A percentile compares a stretch with the other conserved stretches of the same genome.
Conservation (phyloP, 192 early-diverging fungal species). For the Spinellus fusiger region DNA sequence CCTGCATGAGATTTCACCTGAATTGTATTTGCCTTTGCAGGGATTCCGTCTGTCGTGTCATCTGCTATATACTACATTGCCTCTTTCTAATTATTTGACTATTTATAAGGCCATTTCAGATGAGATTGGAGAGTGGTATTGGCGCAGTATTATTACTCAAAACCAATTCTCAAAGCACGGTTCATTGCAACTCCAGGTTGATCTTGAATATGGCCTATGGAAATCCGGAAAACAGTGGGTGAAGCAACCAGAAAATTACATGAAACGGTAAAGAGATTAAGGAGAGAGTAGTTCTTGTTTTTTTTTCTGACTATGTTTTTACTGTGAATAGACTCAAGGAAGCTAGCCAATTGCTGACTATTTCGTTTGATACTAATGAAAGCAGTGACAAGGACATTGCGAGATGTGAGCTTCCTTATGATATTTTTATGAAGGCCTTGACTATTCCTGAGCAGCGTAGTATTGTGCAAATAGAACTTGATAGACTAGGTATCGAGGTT, state of each 20-base stretch:
- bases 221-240: slow-evolving; percentile 35
- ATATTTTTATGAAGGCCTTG: slow-evolving; percentile 9
- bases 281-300: not conserved
- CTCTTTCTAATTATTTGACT: slow-evolving; percentile 26
- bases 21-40: slow-evolving; percentile 43
- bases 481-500: slow-evolving; percentile 16
- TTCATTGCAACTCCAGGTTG: slow-evolving; percentile 37
- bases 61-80: slow-evolving; percentile 32
- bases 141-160: slow-evolving; percentile 44
- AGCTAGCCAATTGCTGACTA: slow-evolving; percentile 15
- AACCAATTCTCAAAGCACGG: slow-evolving; percentile 50
- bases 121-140: slow-evolving; percentile 48
- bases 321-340: slow-evolving; percentile 21
- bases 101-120: slow-evolving; percentile 34
- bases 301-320: not conserved
- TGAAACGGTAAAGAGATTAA: slow-evolving; percentile 26
- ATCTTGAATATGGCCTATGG: slow-evolving; percentile 43
- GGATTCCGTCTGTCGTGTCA: slow-evolving; percentile 33
- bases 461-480: not conserved
- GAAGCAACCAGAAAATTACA: slow-evolving; percentile 48
- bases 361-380: slow-evolving; percentile 1
- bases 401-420: not conserved
- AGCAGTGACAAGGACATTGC: not conserved
- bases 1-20: slow-evolving; percentile 36
- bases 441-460: not conserved